Conservation (phyloP, 345 rosid genomes). For the Tarenaya hassleriana region DNA sequence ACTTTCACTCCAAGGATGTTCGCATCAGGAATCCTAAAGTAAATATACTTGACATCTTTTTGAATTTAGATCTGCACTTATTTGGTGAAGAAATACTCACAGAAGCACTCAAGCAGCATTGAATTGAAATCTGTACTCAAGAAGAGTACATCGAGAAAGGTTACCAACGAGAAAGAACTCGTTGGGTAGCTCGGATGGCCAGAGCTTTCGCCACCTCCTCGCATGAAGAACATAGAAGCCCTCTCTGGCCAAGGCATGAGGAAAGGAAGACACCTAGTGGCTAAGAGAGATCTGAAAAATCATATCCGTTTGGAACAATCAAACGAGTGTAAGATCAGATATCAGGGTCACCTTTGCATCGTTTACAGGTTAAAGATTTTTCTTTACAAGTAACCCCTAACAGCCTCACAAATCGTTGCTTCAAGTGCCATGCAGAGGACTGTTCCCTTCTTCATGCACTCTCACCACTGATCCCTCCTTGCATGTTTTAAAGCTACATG, state of each 20-base stretch:
- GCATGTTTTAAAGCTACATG: constrained; percentile 23
- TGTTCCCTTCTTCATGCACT: constrained; percentile 40
- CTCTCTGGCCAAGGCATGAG: constrained; percentile 57
- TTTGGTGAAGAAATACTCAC: constrained; percentile 31
- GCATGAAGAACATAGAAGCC: constrained; percentile 72
- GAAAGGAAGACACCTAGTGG: constrained; percentile 56
- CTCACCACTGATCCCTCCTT: constrained; percentile 28
- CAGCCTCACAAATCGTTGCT: constrained; percentile 46
- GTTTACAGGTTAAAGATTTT: constrained; percentile 66
- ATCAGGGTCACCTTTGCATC: constrained; percentile 63
- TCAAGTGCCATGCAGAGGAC: constrained; percentile 50
- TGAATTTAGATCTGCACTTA: constrained; percentile 34
- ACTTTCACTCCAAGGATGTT: too few relatives aligned
- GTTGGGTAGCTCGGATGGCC: constrained; percentile 27
- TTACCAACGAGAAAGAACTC: constrained; percentile 43
- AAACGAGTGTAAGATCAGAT: constrained; percentile 4
- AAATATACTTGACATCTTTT: constrained; percentile 39
- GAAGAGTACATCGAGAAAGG: constrained; percentile 20
- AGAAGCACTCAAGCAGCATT: constrained; percentile 27
- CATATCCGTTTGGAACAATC: constrained; percentile 12
- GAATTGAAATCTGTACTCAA: constrained; percentile 13
- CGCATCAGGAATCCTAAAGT: constrained; percentile 22
- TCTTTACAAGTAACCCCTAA: constrained; percentile 36
- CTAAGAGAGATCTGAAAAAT: constrained; percentile 5
- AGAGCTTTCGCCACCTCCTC: constrained; percentile 43